phyloP scores from a whole-genome alignment of 495 filamentous ascomycete species.

The Chaetomium fimeti region DNA sequence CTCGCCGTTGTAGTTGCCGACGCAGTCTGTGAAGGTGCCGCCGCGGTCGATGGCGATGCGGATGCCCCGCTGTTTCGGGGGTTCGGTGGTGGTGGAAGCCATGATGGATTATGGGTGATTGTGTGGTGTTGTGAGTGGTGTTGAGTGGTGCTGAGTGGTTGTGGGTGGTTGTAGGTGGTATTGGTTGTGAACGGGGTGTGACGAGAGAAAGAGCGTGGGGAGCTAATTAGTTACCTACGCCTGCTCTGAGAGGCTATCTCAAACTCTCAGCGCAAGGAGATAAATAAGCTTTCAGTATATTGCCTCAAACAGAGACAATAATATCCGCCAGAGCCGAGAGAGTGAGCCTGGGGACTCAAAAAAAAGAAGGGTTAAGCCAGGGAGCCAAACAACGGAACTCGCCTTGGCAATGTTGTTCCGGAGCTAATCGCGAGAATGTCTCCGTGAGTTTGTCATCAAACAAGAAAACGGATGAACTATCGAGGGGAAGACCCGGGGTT shows the following conservation, averaged over 20 bases:
- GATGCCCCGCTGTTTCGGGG: slow-evolving; percentile 37
- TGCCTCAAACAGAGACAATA: too few relatives aligned
- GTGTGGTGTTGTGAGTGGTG: not conserved
- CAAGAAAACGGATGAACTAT: not conserved
- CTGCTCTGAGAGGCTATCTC: too few relatives aligned
- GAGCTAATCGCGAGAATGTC: not conserved
- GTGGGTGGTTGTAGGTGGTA: too few relatives aligned
- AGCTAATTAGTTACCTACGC: too few relatives aligned
- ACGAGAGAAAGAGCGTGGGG: too few relatives aligned
- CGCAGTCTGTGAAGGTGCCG: slow-evolving; percentile 68
- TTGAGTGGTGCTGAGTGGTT: not conserved
- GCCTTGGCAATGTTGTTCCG: not conserved
- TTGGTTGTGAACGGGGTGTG: too few relatives aligned
- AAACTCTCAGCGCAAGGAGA: too few relatives aligned
- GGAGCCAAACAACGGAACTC: not conserved
- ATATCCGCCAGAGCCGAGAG: not conserved
- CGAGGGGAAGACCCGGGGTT: not conserved
- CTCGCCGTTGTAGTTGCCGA: slow-evolving; percentile 70
- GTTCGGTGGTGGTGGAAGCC: not conserved
- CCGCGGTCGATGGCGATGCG: slow-evolving; percentile 65
- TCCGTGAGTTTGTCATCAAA: not conserved
- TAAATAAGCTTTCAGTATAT: too few relatives aligned
- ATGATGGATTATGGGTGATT: slow-evolving; percentile 2
- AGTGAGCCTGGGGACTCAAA: not conserved
- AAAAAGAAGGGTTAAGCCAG: not conserved